A percentile compares a stretch with the other conserved stretches of the same genome.
Evolutionary conservation across 148 eudicot species (phyloP).

Genomic region (Rhododendron mucronatum): DNA sequence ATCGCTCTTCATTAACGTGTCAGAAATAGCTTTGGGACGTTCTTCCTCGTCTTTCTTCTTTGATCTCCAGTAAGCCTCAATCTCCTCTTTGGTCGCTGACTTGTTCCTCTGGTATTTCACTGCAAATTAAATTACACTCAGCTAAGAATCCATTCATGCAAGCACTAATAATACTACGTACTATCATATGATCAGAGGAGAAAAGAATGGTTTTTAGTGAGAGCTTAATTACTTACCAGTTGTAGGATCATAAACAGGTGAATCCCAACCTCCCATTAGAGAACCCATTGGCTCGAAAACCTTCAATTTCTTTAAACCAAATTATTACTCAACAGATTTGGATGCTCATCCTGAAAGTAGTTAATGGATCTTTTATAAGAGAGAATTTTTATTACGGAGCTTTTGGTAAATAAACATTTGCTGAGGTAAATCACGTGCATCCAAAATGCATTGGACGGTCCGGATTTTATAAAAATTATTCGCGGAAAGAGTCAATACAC

Average conservation of each 20-base stretch:
- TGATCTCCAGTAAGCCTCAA: slow-evolving; percentile 63
- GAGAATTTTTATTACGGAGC: too few relatives aligned
- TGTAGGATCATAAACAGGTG: slow-evolving; percentile 42
- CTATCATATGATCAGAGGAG: too few relatives aligned
- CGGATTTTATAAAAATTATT: too few relatives aligned
- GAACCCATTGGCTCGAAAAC: slow-evolving; percentile 45
- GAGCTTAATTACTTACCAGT: slow-evolving; percentile 21
- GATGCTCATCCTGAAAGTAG: background rate
- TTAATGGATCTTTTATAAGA: background rate
- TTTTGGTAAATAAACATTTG: too few relatives aligned
- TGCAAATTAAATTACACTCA: slow-evolving; percentile 8
- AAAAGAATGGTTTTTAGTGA: too few relatives aligned
- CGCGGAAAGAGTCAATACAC: too few relatives aligned
- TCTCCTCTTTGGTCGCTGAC: slow-evolving; percentile 57
- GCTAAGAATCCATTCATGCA: background rate
- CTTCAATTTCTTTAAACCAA: background rate
- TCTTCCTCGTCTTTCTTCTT: slow-evolving; percentile 54
- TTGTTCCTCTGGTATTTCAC: slow-evolving; percentile 52
- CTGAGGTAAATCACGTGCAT: too few relatives aligned
- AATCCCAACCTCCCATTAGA: slow-evolving; percentile 64
- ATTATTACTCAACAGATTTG: background rate
- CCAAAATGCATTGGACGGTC: too few relatives aligned
- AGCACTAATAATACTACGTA: too few relatives aligned
- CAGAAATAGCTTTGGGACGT: slow-evolving; percentile 32
- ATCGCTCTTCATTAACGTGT: slow-evolving; percentile 10